phyloP scores from a whole-genome alignment of 345 rosid genomes.

The Syzygium aromaticum region DNA sequence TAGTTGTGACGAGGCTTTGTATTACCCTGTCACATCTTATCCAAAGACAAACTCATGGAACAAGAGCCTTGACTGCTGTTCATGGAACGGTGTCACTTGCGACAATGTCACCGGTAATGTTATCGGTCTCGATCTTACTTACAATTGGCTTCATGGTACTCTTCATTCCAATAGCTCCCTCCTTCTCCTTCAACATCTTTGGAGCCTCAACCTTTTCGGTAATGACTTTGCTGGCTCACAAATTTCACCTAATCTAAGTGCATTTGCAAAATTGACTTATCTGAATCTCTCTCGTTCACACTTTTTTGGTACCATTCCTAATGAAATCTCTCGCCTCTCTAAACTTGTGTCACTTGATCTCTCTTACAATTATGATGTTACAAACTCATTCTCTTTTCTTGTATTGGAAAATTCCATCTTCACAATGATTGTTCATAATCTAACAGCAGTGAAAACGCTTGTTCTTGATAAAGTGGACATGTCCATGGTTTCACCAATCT shows the following conservation, averaged over 20 bases:
- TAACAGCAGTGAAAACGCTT: no score
- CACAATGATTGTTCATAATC: no score
- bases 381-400: no score
- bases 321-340: no score
- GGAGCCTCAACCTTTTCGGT: background rate
- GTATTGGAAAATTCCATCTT: no score
- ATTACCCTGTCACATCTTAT: background rate
- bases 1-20: background rate
- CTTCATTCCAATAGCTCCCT: background rate
- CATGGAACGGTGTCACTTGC: background rate
- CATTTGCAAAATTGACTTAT: background rate
- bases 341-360: no score
- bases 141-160: background rate
- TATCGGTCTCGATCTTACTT: background rate
- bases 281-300: no score
- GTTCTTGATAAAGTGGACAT: no score
- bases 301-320: no score
- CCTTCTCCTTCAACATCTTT: background rate
- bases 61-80: rapidly evolving
- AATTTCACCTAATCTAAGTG: background rate
- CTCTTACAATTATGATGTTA: no score
- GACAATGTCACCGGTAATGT: background rate
- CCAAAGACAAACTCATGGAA: background rate
- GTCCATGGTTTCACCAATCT: no score
- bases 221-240: background rate